Percentiles rank a stretch among this genome's conserved stretches.
phyloP scores from a whole-genome alignment of 2,329 filamentous ascomycete species.

The Helicocarpus griseus region DNA sequence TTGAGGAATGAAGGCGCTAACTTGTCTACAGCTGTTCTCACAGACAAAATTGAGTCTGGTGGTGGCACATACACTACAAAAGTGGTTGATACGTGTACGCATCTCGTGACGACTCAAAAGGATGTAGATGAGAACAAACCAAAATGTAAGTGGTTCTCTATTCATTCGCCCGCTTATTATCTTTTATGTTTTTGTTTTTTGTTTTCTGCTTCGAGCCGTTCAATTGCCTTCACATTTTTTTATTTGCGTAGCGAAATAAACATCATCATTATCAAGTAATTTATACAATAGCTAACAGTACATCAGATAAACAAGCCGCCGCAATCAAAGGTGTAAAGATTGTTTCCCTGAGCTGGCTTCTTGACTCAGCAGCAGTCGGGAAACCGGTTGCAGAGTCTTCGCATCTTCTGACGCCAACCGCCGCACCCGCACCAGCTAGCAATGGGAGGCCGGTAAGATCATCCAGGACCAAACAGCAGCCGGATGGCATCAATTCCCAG shows the following conservation, averaged over 20 bases:
- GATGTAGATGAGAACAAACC: conserved; percentile 26
- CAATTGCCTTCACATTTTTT: neutral
- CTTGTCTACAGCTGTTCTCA: conserved; percentile 20
- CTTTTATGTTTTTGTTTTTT: neutral
- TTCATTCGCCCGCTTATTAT: too few relatives aligned
- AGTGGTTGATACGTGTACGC: conserved; percentile 25
- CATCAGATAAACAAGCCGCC: conserved; percentile 36
- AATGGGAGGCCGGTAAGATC: neutral
- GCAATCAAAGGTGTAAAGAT: conserved; percentile 42
- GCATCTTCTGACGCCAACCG: conserved; percentile 24
- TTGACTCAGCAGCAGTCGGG: conserved; percentile 42
- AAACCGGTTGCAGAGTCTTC: conserved; percentile 31
- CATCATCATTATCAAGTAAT: too few relatives aligned
- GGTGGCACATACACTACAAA: conserved; percentile 25
- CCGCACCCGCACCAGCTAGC: conserved; percentile 4
- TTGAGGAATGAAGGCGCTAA: neutral
- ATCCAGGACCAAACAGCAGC: conserved; percentile 2
- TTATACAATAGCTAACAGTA: neutral
- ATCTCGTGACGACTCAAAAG: conserved; percentile 28
- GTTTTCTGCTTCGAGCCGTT: neutral
- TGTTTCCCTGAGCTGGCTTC: conserved; percentile 53
- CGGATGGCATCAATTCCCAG: neutral
- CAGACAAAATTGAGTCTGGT: conserved; percentile 22
- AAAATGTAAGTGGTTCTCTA: conserved; percentile 22
- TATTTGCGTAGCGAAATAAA: neutral